Conservation (phyloP, 305 asterid species). For the Fraxinus paxiana region DNA sequence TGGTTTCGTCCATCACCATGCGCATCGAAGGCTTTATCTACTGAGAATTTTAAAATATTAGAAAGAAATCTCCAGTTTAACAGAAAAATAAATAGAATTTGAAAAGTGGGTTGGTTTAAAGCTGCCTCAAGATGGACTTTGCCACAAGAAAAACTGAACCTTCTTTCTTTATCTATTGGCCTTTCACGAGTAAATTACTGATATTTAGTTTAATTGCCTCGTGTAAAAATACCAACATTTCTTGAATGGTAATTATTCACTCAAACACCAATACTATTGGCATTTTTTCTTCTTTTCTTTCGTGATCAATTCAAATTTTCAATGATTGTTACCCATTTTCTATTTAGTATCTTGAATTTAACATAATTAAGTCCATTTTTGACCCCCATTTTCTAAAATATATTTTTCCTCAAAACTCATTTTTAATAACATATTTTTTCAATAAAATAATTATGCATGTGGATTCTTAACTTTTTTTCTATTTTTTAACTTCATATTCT, state of each 20-base stretch:
- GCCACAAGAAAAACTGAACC: slow-evolving; percentile 13
- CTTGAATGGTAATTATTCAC: not conserved
- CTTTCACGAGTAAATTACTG: slow-evolving; percentile 16
- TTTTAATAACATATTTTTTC: not conserved
- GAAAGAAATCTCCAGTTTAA: not conserved
- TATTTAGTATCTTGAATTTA: not conserved
- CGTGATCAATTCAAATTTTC: not conserved
- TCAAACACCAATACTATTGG: not conserved
- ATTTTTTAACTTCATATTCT: not conserved
- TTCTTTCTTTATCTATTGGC: slow-evolving; percentile 34
- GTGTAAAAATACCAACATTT: slow-evolving; percentile 1
- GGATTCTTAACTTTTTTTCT: not conserved
- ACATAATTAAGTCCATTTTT: not conserved
- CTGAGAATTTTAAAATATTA: not conserved
- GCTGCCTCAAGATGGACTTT: slow-evolving; percentile 50
- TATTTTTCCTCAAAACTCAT: not conserved
- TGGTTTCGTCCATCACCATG: slow-evolving; percentile 41
- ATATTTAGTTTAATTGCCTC: not conserved
- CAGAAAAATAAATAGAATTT: slow-evolving; percentile 18
- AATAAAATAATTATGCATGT: not conserved
- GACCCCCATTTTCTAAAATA: not conserved
- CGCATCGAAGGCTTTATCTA: not conserved
- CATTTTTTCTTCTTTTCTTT: not conserved
- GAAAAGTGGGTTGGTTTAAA: slow-evolving; percentile 36
- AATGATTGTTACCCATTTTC: not conserved